Conservation (phyloP, 768 basidiomycete genomes). For the Pilatotrama ljubarskyi region DNA sequence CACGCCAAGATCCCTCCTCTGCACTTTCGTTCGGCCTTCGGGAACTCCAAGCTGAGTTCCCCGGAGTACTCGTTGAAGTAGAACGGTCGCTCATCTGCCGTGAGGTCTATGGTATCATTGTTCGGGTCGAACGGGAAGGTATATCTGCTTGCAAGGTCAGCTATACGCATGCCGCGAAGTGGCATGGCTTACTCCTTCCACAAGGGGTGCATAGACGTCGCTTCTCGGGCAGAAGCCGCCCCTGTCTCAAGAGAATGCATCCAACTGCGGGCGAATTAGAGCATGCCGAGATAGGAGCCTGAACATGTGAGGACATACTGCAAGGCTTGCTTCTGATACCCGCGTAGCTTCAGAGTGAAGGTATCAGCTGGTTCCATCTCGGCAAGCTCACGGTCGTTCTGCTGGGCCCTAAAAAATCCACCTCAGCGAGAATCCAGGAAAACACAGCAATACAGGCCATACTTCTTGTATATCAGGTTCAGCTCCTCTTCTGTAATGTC, state of each 20-base stretch:
- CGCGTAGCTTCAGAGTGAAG: constrained; percentile 73
- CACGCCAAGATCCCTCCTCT: constrained; percentile 91
- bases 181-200: constrained; percentile 78
- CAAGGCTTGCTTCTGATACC: constrained; percentile 94
- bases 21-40: constrained; percentile 73
- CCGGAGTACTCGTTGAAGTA: constrained; percentile 93
- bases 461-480: constrained; percentile 85
- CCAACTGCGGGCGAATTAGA: constrained; percentile 58
- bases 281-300: too few species aligned
- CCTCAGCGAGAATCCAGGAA: neutral
- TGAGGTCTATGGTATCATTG: constrained; percentile 70
- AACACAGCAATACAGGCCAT: constrained; percentile 13
- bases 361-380: constrained; percentile 81
- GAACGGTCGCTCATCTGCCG: constrained; percentile 74
- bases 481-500: constrained; percentile 80
- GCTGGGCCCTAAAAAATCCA: constrained; percentile 65
- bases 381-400: constrained; percentile 69
- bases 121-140: constrained; percentile 63
- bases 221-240: constrained; percentile 64
- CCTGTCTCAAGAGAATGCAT: constrained; percentile 88
- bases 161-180: neutral
- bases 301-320: too few species aligned
- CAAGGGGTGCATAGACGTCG: constrained; percentile 82
- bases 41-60: constrained; percentile 84
- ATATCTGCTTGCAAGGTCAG: constrained; percentile 51